Base-by-base conservation (phyloP, 176 grass and related monocot genomes). In the Cocos nucifera region DNA sequence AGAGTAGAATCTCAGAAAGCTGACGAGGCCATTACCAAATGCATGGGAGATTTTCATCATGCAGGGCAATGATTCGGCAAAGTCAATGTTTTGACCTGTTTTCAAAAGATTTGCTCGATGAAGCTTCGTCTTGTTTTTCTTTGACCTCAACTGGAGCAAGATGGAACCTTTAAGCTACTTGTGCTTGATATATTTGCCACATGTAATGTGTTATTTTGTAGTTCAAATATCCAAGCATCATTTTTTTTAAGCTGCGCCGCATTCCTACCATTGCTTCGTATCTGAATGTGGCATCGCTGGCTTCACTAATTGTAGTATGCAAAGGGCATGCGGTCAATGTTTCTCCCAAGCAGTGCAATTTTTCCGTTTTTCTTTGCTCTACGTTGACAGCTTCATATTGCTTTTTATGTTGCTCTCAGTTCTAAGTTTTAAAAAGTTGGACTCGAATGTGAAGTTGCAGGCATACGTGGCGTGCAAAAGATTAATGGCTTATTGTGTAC, bases 11-110 rank as follows among this genome's bases (percentile, higher is more conserved):
- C 79, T 20, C 82, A 64, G 15, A 88, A 88, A 76, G 57, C 87
- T 0, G 88, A 88, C 4, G 87, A 92, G 82, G 76, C 88, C 66
- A 81, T 98, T 18, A 80, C 84, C 2, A 92, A 86, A 71, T 98
- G 78, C 65, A 73, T 72, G 22, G 87, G 82, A 68, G 75, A 80
- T 68, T 17, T 63, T 54, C 67, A 79, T 69, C 62, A 78, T 53
- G 71, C 71, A 21, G 87, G 65, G 79, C 79, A 83, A 64, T 95
- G 84, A 74, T 56, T 77, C 50, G 28, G 50, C 28, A 30, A 4
- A 44, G 35, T 44, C 35, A 44, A 44, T 44, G 35, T 12, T 44
- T 44, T 44, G 35, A 44, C 9, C 35, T 44, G 35, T 44, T 30
- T 30, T 9, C 57, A 18, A 80, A 49, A 72, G 39, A 60, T 69